These are phyloP conservation scores for Myriosclerotinia scirpicola DNA, from an alignment of 2,329 filamentous ascomycete genomes.

Conservation along the genomic window DNA sequence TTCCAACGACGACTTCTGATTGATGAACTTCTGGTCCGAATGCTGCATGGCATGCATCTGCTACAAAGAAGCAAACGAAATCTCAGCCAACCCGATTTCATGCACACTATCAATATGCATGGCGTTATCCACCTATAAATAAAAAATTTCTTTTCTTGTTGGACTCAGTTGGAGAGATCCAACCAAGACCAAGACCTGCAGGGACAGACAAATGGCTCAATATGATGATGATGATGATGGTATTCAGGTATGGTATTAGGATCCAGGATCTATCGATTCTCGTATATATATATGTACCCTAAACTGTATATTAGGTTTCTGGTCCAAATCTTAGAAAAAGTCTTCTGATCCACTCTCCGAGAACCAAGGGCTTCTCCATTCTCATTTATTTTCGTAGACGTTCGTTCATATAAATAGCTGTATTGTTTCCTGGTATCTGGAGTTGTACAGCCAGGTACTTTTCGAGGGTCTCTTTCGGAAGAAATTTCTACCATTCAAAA, in stretches of 20 bases:
- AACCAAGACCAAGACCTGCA: conserved; percentile 19
- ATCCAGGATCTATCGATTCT: neutral
- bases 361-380: neutral
- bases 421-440: neutral
- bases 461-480: conserved; percentile 3
- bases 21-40: neutral
- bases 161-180: neutral
- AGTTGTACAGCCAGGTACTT: neutral
- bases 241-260: neutral
- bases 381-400: conserved; percentile 8
- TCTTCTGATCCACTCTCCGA: conserved; percentile 9
- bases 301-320: neutral
- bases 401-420: neutral
- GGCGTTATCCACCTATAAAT: conserved; percentile 7
- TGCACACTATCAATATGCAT: conserved; percentile 8
- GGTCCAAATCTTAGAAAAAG: neutral
- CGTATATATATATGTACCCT: conserved; percentile 12
- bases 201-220: conserved; percentile 2
- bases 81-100: conserved; percentile 12
- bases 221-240: neutral
- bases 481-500: neutral
- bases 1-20: neutral
- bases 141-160: conserved; percentile 11
- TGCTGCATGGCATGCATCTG: neutral
- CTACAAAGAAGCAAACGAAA: conserved; percentile 15